These are phyloP conservation scores for Polygonum maritimum DNA, from an alignment of 148 eudicot species.

Conservation along the genomic window DNA sequence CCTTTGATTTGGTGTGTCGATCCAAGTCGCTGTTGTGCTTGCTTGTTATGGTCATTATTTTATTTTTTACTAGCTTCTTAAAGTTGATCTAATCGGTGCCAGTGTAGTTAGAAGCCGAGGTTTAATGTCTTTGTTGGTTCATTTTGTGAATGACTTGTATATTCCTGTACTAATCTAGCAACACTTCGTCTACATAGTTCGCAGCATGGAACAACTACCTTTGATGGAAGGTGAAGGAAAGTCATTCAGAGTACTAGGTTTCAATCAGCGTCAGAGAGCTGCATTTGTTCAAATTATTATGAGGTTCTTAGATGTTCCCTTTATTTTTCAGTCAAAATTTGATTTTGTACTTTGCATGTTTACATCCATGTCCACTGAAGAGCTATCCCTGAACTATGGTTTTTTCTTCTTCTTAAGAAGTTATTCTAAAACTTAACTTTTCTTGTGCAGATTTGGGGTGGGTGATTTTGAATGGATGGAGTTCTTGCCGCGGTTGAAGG, in stretches of 20 bases:
- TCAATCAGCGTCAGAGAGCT: constrained; percentile 89
- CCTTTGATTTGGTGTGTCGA: neutral
- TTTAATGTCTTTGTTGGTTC: constrained; percentile 14
- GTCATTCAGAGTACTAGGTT: constrained; percentile 81
- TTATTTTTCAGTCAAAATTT: neutral
- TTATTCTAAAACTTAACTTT: neutral
- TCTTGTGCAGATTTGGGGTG: constrained; percentile 58
- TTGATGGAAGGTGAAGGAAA: constrained; percentile 98
- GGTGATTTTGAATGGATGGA: constrained; percentile 88
- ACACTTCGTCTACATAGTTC: constrained; percentile 30
- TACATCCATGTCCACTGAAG: neutral
- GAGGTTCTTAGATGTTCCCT: constrained; percentile 41
- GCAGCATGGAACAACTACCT: constrained; percentile 47
- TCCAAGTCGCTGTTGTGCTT: neutral
- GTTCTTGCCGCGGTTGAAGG: constrained; percentile 82
- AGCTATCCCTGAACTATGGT: neutral
- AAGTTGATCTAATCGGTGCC: neutral
- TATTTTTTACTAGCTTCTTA: neutral
- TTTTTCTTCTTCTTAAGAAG: neutral
- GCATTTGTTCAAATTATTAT: constrained; percentile 79
- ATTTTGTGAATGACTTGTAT: neutral
- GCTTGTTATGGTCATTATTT: neutral
- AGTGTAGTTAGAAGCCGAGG: constrained; percentile 48
- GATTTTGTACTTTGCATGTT: neutral
- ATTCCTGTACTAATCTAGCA: constrained; percentile 1